Evolutionary conservation across 805 yeast species (phyloP).

Genomic region (Lipomyces yamadae): DNA sequence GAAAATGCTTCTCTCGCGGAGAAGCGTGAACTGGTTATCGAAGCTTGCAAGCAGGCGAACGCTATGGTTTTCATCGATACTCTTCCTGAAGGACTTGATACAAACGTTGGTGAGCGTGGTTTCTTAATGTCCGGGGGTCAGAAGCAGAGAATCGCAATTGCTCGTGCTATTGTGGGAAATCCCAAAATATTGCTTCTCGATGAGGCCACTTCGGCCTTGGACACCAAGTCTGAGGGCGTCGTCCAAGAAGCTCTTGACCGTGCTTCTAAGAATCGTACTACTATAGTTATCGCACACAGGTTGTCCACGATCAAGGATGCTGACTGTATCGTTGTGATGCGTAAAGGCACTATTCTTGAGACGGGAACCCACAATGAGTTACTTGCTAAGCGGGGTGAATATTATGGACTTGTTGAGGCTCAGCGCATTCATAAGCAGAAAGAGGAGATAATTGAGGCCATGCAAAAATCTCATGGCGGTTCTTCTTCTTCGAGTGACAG

Average conservation of each 20-base stretch:
- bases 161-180: conserved; percentile 59
- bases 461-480: background rate
- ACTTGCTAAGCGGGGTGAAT: conserved; percentile 37
- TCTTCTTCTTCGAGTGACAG: conserved; percentile 2
- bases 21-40: conserved; percentile 47
- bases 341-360: conserved; percentile 53
- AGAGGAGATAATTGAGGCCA: conserved; percentile 31
- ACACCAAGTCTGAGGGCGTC: conserved; percentile 63
- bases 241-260: conserved; percentile 57
- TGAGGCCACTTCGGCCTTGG: conserved; percentile 71
- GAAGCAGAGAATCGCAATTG: conserved; percentile 64
- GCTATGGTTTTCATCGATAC: conserved; percentile 55
- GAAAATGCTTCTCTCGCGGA: conserved; percentile 47
- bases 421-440: conserved; percentile 37
- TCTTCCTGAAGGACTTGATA: conserved; percentile 59
- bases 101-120: conserved; percentile 55
- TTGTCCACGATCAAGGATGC: conserved; percentile 57
- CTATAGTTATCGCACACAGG: conserved; percentile 59
- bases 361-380: conserved; percentile 46
- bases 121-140: conserved; percentile 70
- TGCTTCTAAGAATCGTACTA: conserved; percentile 46
- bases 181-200: conserved; percentile 64
- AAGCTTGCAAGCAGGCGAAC: conserved; percentile 58
- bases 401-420: conserved; percentile 42
- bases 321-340: conserved; percentile 53